Evolutionary conservation across 1,139 yeast genomes (phyloP).

Genomic region (Arxiozyma telluris): DNA sequence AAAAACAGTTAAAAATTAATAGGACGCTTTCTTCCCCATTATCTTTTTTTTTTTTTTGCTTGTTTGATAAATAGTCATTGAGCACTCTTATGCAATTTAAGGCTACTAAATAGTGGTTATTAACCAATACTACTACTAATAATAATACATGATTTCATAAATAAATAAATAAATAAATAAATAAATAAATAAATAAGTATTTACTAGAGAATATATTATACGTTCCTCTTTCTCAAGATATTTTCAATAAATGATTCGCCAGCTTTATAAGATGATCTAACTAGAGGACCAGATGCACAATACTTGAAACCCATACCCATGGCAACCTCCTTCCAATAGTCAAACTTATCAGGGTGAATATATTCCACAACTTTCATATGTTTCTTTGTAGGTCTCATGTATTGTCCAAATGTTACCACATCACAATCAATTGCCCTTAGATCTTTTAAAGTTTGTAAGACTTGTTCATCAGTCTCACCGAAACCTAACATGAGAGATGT

Average conservation of each 20-base stretch:
- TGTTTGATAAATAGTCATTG: not conserved
- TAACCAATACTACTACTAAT: not conserved
- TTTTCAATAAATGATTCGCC: slow-evolving; percentile 97
- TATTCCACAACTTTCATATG: slow-evolving; percentile 98
- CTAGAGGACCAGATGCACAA: slow-evolving; percentile 96
- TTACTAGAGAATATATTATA: not conserved
- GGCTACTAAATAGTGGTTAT: not conserved
- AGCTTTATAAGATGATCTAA: slow-evolving; percentile 93
- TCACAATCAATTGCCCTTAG: slow-evolving; percentile 74
- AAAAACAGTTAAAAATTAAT: too few relatives aligned
- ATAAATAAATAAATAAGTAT: not conserved
- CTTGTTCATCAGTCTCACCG: slow-evolving; percentile 91
- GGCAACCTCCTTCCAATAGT: slow-evolving; percentile 84
- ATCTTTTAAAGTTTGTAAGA: slow-evolving; percentile 64
- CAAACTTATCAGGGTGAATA: slow-evolving; percentile 89
- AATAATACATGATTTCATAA: not conserved
- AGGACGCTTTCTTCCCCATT: not conserved
- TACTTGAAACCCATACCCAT: slow-evolving; percentile 81
- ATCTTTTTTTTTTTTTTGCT: not conserved
- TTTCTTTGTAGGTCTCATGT: slow-evolving; percentile 97
- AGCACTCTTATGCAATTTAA: not conserved
- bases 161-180: too few relatives aligned
- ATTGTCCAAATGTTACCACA: slow-evolving; percentile 97
- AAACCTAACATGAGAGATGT: slow-evolving; percentile 95
- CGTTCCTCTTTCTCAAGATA: slow-evolving; percentile 65